A percentile compares a stretch with the other conserved stretches of the same genome.
These are phyloP conservation scores for Boletus huronensis DNA, from an alignment of 768 basidiomycete species.

Conservation along the genomic window DNA sequence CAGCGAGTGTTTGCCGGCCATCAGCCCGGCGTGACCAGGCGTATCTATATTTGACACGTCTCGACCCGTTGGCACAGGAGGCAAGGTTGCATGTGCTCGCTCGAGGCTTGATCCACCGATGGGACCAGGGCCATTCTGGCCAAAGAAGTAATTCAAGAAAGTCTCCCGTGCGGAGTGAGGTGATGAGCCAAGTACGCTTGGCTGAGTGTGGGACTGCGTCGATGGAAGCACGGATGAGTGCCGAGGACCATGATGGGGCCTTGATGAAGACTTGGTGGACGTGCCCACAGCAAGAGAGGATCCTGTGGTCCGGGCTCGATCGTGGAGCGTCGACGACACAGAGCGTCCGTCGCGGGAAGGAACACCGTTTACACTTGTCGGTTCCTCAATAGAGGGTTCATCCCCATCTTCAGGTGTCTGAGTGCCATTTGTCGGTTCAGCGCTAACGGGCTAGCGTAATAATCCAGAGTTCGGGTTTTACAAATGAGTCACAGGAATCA, in stretches of 20 bases:
- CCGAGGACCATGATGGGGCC: slow-evolving; percentile 31
- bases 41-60: slow-evolving; percentile 59
- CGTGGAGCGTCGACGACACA: slow-evolving; percentile 73
- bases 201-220: slow-evolving; percentile 34
- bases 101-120: slow-evolving; percentile 54
- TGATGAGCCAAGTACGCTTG: slow-evolving; percentile 36
- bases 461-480: not conserved
- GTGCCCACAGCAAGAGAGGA: slow-evolving; percentile 30
- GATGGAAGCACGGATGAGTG: slow-evolving; percentile 29
- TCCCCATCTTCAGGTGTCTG: slow-evolving; percentile 58
- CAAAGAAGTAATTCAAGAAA: slow-evolving; percentile 98
- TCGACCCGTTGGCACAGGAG: slow-evolving; percentile 53
- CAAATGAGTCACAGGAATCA: slow-evolving; percentile 14
- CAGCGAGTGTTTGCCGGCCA: slow-evolving; percentile 62
- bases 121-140: slow-evolving; percentile 81
- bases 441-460: slow-evolving; percentile 52
- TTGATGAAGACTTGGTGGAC: slow-evolving; percentile 29
- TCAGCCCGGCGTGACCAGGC: slow-evolving; percentile 52
- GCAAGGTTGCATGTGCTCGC: slow-evolving; percentile 23
- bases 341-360: slow-evolving; percentile 60
- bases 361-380: slow-evolving; percentile 50
- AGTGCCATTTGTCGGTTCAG: slow-evolving; percentile 59
- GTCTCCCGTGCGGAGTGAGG: slow-evolving; percentile 74
- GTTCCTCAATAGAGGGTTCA: slow-evolving; percentile 57
- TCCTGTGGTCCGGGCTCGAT: slow-evolving; percentile 56